These are phyloP conservation scores for Daphne laureola DNA, from an alignment of 441 rosid species.

Conservation along the genomic window DNA sequence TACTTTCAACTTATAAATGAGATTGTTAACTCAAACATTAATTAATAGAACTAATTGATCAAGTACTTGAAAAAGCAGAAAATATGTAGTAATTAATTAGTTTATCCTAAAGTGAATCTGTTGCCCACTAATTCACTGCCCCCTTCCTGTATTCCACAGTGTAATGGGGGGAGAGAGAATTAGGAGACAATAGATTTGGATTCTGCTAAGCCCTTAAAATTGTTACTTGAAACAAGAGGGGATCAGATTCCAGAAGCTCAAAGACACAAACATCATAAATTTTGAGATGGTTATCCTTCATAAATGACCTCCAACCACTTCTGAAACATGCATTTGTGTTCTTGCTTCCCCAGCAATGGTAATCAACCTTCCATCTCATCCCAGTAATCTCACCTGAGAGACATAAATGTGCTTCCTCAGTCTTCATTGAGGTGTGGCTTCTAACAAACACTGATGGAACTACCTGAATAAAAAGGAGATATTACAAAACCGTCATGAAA, in stretches of 20 bases:
- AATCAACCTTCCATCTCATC: slow-evolving; percentile 15
- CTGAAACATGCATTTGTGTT: background rate
- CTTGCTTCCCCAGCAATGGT: background rate
- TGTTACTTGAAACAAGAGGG: slow-evolving; percentile 2
- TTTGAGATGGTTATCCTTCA: slow-evolving; percentile 13
- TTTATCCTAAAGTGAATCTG: too few species aligned
- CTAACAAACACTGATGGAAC: slow-evolving; percentile 10
- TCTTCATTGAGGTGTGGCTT: slow-evolving; percentile 1
- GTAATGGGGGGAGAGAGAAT: too few species aligned
- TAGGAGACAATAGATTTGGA: too few species aligned
- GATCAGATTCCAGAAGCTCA: slow-evolving; percentile 10
- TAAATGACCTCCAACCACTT: slow-evolving; percentile 16
- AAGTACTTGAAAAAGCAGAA: too few species aligned
- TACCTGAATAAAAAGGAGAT: background rate
- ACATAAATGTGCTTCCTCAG: slow-evolving; percentile 4
- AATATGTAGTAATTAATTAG: too few species aligned
- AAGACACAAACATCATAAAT: slow-evolving; percentile 20
- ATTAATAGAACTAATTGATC: too few species aligned
- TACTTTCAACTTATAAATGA: too few species aligned
- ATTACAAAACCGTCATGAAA: too few species aligned
- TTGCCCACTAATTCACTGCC: too few species aligned
- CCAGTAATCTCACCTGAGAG: slow-evolving; percentile 4
- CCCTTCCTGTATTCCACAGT: too few species aligned
- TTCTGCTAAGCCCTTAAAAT: too few species aligned
- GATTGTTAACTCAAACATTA: too few species aligned